Percentiles rank a stretch among this genome's conserved stretches.
Evolutionary conservation across 75 land plant genomes (phyloP).

Genomic region (Picea sitchensis): DNA sequence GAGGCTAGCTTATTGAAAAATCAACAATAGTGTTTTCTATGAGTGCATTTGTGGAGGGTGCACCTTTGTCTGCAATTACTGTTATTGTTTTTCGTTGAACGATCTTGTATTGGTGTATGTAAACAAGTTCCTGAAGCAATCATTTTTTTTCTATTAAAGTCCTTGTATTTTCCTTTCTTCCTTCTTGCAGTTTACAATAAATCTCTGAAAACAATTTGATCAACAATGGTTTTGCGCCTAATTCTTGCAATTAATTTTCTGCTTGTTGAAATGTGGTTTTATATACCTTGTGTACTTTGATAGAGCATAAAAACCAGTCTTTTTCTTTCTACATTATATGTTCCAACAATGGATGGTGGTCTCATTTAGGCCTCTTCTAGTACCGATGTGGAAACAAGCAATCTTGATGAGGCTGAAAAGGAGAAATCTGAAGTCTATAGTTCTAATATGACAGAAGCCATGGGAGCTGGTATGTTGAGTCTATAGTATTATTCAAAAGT

Average conservation of each 20-base stretch:
- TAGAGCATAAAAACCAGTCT: neutral
- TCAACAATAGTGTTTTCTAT: too few species aligned
- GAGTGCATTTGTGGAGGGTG: too few species aligned
- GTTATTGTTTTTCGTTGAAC: too few species aligned
- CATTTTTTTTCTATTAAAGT: neutral
- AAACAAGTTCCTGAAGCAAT: too few species aligned
- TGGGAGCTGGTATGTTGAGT: conserved; percentile 71
- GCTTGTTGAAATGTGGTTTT: too few species aligned
- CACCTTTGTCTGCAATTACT: too few species aligned
- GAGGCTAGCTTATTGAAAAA: too few species aligned
- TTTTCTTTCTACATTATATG: too few species aligned
- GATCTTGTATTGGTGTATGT: too few species aligned
- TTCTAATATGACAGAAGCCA: conserved; percentile 77
- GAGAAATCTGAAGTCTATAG: conserved; percentile 73
- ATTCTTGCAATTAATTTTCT: too few species aligned
- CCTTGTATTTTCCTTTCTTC: neutral
- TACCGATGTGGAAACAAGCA: conserved; percentile 8
- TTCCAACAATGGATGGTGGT: neutral
- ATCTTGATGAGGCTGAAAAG: conserved; percentile 8
- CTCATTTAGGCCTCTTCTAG: conserved; percentile 2
- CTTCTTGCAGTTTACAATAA: neutral
- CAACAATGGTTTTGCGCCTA: neutral
- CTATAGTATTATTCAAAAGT: neutral
- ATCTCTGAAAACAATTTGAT: neutral
- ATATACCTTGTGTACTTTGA: neutral